Evolutionary conservation across 495 filamentous ascomycete species (phyloP).

Genomic region (Neohortaea acidophila): DNA sequence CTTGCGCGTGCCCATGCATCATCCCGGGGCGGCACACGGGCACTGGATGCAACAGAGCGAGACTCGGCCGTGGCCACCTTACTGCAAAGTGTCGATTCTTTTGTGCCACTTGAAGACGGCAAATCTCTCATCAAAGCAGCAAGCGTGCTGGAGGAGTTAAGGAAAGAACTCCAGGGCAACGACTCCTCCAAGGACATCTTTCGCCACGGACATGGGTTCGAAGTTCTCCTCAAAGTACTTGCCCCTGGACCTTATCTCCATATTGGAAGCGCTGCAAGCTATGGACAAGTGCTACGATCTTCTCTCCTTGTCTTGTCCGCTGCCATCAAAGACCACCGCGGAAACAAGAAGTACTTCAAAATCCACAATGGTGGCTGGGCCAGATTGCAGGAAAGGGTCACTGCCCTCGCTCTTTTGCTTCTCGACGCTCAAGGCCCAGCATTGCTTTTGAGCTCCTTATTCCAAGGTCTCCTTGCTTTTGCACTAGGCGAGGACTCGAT

Average conservation of each 20-base stretch:
- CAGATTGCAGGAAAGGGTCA: background rate
- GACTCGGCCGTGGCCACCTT: too few species aligned
- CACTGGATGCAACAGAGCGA: slow-evolving; percentile 2
- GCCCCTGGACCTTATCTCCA: background rate
- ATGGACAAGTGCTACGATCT: slow-evolving; percentile 52
- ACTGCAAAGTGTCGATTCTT: too few species aligned
- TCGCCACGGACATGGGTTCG: slow-evolving; percentile 66
- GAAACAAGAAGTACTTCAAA: slow-evolving; percentile 76
- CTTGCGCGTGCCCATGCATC: too few species aligned
- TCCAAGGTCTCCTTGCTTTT: background rate
- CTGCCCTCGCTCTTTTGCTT: background rate
- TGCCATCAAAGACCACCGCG: slow-evolving; percentile 62
- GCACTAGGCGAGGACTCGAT: background rate
- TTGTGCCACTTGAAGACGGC: too few species aligned
- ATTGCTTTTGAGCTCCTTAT: background rate
- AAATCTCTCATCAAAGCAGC: too few species aligned
- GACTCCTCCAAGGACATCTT: slow-evolving; percentile 55
- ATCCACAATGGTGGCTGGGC: slow-evolving; percentile 25
- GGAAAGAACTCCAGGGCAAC: background rate
- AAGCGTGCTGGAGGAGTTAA: too few species aligned
- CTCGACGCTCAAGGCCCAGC: background rate
- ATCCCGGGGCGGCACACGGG: too few species aligned
- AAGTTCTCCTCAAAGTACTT: slow-evolving; percentile 42
- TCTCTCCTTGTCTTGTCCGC: slow-evolving; percentile 58
- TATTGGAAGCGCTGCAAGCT: background rate